These are phyloP conservation scores for Amaranthus tricolor DNA, from an alignment of 179 eudicot species.

Conservation along the genomic window DNA sequence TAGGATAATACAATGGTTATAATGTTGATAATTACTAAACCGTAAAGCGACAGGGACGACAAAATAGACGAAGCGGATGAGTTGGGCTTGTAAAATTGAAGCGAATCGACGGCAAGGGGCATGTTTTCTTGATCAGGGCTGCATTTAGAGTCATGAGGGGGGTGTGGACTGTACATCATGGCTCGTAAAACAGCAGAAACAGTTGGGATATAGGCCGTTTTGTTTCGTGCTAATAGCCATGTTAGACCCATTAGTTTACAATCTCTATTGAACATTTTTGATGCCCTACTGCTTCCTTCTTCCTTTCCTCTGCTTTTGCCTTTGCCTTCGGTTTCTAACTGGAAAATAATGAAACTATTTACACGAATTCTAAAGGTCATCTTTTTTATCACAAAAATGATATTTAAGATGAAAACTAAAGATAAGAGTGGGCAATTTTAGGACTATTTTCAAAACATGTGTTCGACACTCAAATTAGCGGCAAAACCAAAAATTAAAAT, in stretches of 20 bases:
- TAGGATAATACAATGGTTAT: not conserved
- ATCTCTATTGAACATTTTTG: constrained; percentile 65
- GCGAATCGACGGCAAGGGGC: constrained; percentile 93
- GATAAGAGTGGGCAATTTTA: too few relatives aligned
- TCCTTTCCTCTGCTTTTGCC: constrained; percentile 26
- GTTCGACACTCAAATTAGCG: too few relatives aligned
- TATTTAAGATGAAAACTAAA: too few relatives aligned
- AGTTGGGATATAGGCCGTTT: constrained; percentile 86
- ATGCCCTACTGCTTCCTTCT: constrained; percentile 39
- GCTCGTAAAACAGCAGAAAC: constrained; percentile 91
- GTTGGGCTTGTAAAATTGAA: constrained; percentile 53
- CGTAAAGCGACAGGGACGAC: not conserved
- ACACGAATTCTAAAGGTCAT: too few relatives aligned
- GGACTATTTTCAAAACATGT: too few relatives aligned
- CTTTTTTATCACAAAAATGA: too few relatives aligned
- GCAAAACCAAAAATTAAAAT: too few relatives aligned
- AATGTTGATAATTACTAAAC: not conserved
- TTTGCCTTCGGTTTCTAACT: constrained; percentile 51
- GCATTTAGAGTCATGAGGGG: constrained; percentile 60
- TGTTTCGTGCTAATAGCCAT: constrained; percentile 83
- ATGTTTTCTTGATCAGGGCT: constrained; percentile 80
- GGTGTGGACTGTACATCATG: constrained; percentile 84
- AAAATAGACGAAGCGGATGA: constrained; percentile 28
- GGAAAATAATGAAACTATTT: not conserved
- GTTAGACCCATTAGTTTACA: constrained; percentile 93